Percentiles rank a stretch among this genome's conserved stretches.
These are phyloP conservation scores for Saturnispora besseyi DNA, from an alignment of 805 yeast genomes.

Conservation along the genomic window DNA sequence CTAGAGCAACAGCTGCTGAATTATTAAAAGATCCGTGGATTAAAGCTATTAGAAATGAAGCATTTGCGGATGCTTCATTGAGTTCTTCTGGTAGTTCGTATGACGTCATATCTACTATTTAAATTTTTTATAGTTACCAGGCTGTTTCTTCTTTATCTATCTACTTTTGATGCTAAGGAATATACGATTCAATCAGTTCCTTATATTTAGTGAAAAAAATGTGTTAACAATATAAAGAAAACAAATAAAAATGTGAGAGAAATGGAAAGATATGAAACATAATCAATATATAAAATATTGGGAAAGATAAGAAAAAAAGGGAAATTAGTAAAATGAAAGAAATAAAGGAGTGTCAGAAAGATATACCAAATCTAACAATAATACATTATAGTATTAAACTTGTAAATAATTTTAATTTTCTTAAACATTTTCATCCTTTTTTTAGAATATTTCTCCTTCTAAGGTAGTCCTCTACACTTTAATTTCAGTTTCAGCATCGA, in stretches of 20 bases:
- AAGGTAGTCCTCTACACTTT: slow-evolving; percentile 23
- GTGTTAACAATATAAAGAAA: background rate
- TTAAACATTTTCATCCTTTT: background rate
- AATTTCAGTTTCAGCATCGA: slow-evolving; percentile 55
- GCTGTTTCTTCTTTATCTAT: background rate
- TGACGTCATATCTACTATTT: background rate
- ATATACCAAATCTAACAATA: background rate
- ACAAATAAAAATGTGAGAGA: background rate
- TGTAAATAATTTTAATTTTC: background rate
- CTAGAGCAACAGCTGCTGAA: slow-evolving; percentile 78
- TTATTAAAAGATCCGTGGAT: slow-evolving; percentile 88
- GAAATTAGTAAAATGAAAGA: background rate
- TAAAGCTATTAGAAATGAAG: slow-evolving; percentile 55
- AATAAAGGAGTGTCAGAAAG: background rate
- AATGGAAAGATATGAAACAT: background rate
- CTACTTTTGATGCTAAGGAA: too few species aligned
- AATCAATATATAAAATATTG: background rate
- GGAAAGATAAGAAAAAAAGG: background rate
- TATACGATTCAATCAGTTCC: background rate
- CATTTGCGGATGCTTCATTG: slow-evolving; percentile 41
- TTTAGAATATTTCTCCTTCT: background rate
- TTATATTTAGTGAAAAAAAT: background rate
- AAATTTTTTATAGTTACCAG: background rate
- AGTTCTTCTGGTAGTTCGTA: slow-evolving; percentile 1
- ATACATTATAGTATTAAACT: background rate